A percentile compares a stretch with the other conserved stretches of the same genome.
Conservation (phyloP, 805 yeast genomes). For the Metschnikowia lochheadii region DNA sequence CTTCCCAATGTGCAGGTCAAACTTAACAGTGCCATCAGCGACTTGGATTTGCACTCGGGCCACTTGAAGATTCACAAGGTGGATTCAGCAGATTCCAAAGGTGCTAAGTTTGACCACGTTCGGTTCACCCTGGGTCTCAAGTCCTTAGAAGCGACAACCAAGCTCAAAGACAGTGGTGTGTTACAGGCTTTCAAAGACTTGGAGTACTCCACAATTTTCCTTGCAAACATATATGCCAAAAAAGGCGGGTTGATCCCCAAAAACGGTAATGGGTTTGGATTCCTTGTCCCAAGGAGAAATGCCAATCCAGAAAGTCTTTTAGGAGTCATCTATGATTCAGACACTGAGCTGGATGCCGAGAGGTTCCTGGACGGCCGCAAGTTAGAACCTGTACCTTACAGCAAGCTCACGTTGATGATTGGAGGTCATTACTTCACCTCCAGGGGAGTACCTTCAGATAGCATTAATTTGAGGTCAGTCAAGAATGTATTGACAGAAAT, state of each 20-base stretch:
- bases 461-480: conserved; percentile 24
- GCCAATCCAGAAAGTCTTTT: conserved; percentile 54
- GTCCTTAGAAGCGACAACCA: conserved; percentile 29
- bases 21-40: conserved; percentile 23
- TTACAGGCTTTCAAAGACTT: conserved; percentile 20
- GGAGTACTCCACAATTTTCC: conserved; percentile 48
- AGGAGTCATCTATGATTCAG: conserved; percentile 91
- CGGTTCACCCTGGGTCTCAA: conserved; percentile 55
- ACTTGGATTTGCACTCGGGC: conserved; percentile 19
- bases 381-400: conserved; percentile 34
- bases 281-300: conserved; percentile 62
- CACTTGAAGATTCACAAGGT: conserved; percentile 2
- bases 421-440: conserved; percentile 65
- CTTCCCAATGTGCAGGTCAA: conserved; percentile 41
- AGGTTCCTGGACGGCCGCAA: conserved; percentile 16
- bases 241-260: conserved; percentile 33
- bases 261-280: conserved; percentile 73
- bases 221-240: conserved; percentile 62
- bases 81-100: not conserved
- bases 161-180: conserved; percentile 5
- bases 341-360: conserved; percentile 54
- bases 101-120: conserved; percentile 46
- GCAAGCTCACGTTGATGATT: conserved; percentile 83
- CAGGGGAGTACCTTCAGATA: conserved; percentile 28
- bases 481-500: conserved; percentile 23